These are phyloP conservation scores for Hepatocystis sp. DNA, from an alignment of 169 alveolate species.

Conservation along the genomic window DNA sequence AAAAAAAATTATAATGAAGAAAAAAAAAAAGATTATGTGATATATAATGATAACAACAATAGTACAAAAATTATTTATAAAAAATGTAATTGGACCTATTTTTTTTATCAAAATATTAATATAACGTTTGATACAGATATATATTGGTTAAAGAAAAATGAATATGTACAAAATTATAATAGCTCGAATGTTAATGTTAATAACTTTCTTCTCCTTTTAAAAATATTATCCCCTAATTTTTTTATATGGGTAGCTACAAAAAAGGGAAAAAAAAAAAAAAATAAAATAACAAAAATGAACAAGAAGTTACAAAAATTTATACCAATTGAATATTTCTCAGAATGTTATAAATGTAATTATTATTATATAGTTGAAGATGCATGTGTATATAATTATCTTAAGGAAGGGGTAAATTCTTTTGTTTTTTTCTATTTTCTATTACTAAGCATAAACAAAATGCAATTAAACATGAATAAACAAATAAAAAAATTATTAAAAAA, in stretches of 20 bases:
- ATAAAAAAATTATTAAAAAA: slow-evolving; percentile 1
- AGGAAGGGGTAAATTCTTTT: slow-evolving; percentile 9
- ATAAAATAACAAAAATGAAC: background rate
- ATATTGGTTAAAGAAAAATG: slow-evolving; percentile 13
- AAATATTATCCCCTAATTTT: slow-evolving; percentile 61
- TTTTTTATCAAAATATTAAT: slow-evolving; percentile 13
- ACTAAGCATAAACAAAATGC: slow-evolving; percentile 4
- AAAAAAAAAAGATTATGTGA: background rate
- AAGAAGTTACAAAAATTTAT: background rate
- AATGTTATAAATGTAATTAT: slow-evolving; percentile 9
- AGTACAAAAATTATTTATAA: slow-evolving; percentile 30
- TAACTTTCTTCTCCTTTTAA: slow-evolving; percentile 54
- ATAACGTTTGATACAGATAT: slow-evolving; percentile 30
- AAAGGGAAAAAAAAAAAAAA: background rate
- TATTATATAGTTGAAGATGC: slow-evolving; percentile 7
- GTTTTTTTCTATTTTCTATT: slow-evolving; percentile 16
- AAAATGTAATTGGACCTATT: background rate
- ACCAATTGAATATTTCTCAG: background rate
- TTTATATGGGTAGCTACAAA: slow-evolving; percentile 28
- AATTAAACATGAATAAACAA: slow-evolving; percentile 1
- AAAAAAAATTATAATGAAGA: no score
- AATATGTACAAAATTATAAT: slow-evolving; percentile 31
- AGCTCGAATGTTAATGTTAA: slow-evolving; percentile 32
- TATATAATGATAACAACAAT: slow-evolving; percentile 2
- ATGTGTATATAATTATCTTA: slow-evolving; percentile 12